Evolutionary conservation across 202 grass and related monocot genomes (phyloP).

Genomic region (Elaeis oleifera): DNA sequence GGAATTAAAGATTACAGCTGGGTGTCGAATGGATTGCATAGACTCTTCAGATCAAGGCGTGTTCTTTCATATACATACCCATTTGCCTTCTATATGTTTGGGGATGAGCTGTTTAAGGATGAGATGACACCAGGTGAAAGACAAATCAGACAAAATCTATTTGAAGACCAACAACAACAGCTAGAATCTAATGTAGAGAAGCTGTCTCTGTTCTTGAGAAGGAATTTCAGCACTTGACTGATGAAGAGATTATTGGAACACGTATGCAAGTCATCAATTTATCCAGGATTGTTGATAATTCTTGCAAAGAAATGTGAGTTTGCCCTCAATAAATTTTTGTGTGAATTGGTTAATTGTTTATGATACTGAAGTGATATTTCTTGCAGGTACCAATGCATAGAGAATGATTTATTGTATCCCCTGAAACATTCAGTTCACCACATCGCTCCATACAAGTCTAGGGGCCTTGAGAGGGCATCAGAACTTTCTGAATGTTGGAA

Average conservation of each 20-base stretch:
- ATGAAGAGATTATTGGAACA: background rate
- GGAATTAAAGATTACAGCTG: conserved; percentile 10
- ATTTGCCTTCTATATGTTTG: conserved; percentile 74
- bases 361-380: conserved; percentile 1
- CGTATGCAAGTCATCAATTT: conserved; percentile 27
- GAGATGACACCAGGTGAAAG: conserved; percentile 17
- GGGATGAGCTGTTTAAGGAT: conserved; percentile 11
- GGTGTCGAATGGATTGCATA: conserved; percentile 23
- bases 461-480: conserved; percentile 27
- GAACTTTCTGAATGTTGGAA: conserved; percentile 6
- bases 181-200: conserved; percentile 54
- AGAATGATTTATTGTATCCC: conserved; percentile 54
- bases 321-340: background rate
- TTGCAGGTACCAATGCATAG: conserved; percentile 40
- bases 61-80: conserved; percentile 39
- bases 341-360: background rate
- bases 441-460: conserved; percentile 29
- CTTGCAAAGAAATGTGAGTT: conserved; percentile 37
- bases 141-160: conserved; percentile 27
- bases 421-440: conserved; percentile 20
- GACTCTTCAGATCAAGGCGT: conserved; percentile 40
- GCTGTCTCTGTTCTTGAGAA: conserved; percentile 32
- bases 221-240: background rate
- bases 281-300: conserved; percentile 20
- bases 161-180: conserved; percentile 55